A percentile compares a stretch with the other conserved stretches of the same genome.
These are phyloP conservation scores for Thalassia testudinum DNA, from an alignment of 116 monocot species.

Conservation along the genomic window DNA sequence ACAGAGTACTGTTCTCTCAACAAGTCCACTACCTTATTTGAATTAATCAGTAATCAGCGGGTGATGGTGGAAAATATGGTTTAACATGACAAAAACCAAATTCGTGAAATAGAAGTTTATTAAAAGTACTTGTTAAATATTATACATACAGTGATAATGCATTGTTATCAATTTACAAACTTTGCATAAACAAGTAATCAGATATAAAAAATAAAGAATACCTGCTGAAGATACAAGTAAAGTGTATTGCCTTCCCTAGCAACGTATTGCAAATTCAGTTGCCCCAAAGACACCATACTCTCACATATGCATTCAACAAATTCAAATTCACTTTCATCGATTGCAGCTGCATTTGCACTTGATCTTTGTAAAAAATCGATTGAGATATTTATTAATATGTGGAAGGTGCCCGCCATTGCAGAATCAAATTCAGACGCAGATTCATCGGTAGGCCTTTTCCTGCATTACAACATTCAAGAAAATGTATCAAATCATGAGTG, in stretches of 20 bases:
- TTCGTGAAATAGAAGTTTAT: too few species aligned
- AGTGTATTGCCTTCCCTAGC: conserved; percentile 21
- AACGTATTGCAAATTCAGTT: conserved; percentile 63
- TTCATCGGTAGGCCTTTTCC: conserved; percentile 78
- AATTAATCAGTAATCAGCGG: too few species aligned
- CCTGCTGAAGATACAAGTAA: conserved; percentile 71
- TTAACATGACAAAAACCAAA: too few species aligned
- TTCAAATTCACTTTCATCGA: conserved; percentile 76
- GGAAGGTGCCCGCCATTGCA: conserved; percentile 58
- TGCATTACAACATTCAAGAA: conserved; percentile 16
- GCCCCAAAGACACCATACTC: conserved; percentile 71
- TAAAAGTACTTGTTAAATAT: too few species aligned
- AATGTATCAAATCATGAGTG: conserved; percentile 5
- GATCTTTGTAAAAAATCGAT: conserved; percentile 54
- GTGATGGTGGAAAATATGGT: too few species aligned
- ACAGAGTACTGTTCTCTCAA: too few species aligned
- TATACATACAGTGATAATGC: too few species aligned
- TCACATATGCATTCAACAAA: conserved; percentile 79
- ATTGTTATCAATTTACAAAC: too few species aligned
- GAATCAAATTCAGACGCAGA: conserved; percentile 52
- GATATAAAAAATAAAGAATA: conserved; percentile 1
- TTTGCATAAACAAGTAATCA: too few species aligned
- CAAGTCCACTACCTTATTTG: too few species aligned
- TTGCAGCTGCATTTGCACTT: conserved; percentile 17
- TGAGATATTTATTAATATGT: conserved; percentile 68